These are phyloP conservation scores for Adiantum capillusveneris DNA, from an alignment of 75 land plant genomes.

Conservation along the genomic window DNA sequence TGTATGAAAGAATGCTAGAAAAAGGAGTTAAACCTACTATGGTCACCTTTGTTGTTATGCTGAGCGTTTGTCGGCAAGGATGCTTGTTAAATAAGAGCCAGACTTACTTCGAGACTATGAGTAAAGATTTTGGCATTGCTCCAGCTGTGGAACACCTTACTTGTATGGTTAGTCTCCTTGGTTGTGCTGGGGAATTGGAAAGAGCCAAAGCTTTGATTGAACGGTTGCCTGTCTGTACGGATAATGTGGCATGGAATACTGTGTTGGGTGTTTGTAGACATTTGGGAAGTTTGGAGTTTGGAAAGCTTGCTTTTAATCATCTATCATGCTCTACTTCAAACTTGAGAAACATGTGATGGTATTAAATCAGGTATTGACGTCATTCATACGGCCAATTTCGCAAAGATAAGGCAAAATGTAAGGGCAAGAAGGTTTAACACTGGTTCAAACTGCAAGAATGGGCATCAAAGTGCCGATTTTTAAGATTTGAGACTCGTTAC, in stretches of 20 bases:
- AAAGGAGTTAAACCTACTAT: constrained; percentile 20
- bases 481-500: no score
- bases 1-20: constrained; percentile 42
- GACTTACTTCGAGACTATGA: constrained; percentile 24
- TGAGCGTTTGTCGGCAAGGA: constrained; percentile 20
- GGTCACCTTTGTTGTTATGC: constrained; percentile 32
- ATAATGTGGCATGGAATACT: constrained; percentile 23
- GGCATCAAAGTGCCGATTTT: no score
- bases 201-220: constrained; percentile 17
- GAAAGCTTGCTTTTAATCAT: constrained; percentile 14
- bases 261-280: constrained; percentile 20
- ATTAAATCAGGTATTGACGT: no score
- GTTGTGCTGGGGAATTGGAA: constrained; percentile 18
- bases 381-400: no score
- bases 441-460: no score
- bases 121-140: neutral
- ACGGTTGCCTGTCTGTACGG: constrained; percentile 9
- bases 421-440: no score
- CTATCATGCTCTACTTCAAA: no score
- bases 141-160: constrained; percentile 25
- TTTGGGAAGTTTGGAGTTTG: constrained; percentile 18
- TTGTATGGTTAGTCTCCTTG: constrained; percentile 30
- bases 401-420: no score
- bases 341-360: no score
- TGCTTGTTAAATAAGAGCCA: neutral